Percentiles rank a stretch among this genome's conserved stretches.
Conservation (phyloP, 2,329 filamentous ascomycete genomes). For the Cercospora zeae-maydis region DNA sequence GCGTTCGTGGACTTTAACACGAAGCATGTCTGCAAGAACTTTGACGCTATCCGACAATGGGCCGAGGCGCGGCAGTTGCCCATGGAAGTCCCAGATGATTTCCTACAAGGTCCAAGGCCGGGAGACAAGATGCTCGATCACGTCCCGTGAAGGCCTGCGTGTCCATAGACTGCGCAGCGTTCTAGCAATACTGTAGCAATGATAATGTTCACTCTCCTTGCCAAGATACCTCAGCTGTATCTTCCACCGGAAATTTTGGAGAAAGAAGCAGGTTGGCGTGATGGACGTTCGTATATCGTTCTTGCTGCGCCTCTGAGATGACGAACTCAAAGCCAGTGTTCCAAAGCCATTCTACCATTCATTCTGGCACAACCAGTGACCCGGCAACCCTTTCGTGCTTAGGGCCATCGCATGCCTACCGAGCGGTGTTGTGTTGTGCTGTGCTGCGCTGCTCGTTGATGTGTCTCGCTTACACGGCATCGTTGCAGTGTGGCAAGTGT, state of each 20-base stretch:
- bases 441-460: neutral
- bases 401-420: neutral
- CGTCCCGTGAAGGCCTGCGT: slow-evolving; percentile 9
- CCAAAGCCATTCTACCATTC: neutral
- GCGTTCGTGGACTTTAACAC: slow-evolving; percentile 63
- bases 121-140: slow-evolving; percentile 18
- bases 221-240: neutral
- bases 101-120: slow-evolving; percentile 15
- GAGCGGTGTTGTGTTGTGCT: neutral
- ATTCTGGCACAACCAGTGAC: neutral
- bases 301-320: neutral
- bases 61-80: slow-evolving; percentile 54
- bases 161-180: neutral
- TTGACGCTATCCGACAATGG: slow-evolving; percentile 53
- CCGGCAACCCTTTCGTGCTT: neutral
- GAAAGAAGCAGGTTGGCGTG: neutral
- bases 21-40: slow-evolving; percentile 57
- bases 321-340: neutral
- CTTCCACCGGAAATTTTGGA: neutral
- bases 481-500: neutral
- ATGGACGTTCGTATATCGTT: neutral
- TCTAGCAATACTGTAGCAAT: neutral
- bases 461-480: neutral
- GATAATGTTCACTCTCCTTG: neutral
- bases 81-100: slow-evolving; percentile 32